Evolutionary conservation across 176 grass and related monocot species (phyloP).

Genomic region (Rhynchospora breviuscula): DNA sequence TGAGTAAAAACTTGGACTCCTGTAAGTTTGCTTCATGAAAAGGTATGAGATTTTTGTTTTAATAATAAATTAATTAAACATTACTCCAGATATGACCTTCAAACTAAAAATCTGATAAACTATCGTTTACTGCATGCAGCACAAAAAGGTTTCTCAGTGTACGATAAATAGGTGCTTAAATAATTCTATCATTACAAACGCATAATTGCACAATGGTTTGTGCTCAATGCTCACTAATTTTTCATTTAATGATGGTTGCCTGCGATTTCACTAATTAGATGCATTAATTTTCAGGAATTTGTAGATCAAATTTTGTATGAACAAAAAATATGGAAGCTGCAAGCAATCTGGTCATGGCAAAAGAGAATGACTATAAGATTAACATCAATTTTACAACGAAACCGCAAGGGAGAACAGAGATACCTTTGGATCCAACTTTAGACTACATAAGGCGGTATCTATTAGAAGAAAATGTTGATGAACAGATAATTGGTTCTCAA

Average conservation of each 20-base stretch:
- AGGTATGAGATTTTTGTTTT: too few relatives aligned
- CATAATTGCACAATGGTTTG: too few relatives aligned
- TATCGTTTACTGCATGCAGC: too few relatives aligned
- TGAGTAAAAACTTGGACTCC: too few relatives aligned
- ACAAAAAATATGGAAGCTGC: not conserved
- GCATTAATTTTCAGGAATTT: not conserved
- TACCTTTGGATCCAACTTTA: not conserved
- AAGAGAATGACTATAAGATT: not conserved
- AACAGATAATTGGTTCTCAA: not conserved
- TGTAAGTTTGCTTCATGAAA: too few relatives aligned
- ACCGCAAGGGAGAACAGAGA: not conserved
- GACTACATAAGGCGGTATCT: not conserved
- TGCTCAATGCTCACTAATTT: too few relatives aligned
- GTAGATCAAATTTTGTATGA: not conserved
- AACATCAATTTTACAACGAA: not conserved
- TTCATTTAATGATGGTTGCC: not conserved
- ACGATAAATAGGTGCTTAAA: too few relatives aligned
- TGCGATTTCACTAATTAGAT: not conserved
- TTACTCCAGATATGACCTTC: too few relatives aligned
- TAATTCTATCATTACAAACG: too few relatives aligned
- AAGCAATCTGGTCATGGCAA: not conserved
- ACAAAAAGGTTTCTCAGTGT: too few relatives aligned
- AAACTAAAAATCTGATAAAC: too few relatives aligned
- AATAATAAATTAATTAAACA: too few relatives aligned
- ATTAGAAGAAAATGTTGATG: not conserved